These are phyloP conservation scores for Penicillium coprophilum DNA, from an alignment of 495 filamentous ascomycete genomes.

Conservation along the genomic window DNA sequence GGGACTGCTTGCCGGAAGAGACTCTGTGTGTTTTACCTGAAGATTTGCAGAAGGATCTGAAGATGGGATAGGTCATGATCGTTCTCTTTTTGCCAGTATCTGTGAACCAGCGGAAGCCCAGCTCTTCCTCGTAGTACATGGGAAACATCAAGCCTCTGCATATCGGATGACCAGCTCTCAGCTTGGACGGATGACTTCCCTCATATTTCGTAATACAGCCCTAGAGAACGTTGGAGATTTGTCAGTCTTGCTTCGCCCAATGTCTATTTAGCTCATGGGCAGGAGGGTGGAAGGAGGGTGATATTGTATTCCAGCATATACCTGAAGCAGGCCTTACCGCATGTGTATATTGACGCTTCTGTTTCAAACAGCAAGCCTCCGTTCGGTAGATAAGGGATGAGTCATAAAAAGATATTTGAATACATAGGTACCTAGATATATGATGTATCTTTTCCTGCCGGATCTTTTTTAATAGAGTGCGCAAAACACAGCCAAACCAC, in stretches of 20 bases:
- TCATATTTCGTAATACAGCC: no score
- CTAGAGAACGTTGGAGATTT: no score
- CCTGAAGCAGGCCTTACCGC: no score
- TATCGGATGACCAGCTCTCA: no score
- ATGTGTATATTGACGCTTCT: background rate
- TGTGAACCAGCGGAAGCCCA: background rate
- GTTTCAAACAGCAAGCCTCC: background rate
- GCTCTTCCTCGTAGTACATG: background rate
- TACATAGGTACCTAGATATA: background rate
- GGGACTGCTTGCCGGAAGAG: constrained; percentile 47
- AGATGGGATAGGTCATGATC: background rate
- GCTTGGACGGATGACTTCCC: no score
- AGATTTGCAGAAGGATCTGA: constrained; percentile 29
- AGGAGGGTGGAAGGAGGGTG: no score
- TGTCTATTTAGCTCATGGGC: background rate
- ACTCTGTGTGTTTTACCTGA: constrained; percentile 43
- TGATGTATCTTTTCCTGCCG: background rate
- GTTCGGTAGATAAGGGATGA: background rate
- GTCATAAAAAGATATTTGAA: background rate
- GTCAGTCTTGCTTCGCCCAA: background rate
- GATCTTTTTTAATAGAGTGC: background rate
- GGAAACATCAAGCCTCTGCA: background rate
- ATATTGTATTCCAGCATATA: no score
- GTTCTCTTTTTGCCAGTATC: background rate
- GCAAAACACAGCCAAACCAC: background rate